Base-by-base conservation (phyloP, 2,329 filamentous ascomycete species). In the Ophiosphaerella herpotricha region DNA sequence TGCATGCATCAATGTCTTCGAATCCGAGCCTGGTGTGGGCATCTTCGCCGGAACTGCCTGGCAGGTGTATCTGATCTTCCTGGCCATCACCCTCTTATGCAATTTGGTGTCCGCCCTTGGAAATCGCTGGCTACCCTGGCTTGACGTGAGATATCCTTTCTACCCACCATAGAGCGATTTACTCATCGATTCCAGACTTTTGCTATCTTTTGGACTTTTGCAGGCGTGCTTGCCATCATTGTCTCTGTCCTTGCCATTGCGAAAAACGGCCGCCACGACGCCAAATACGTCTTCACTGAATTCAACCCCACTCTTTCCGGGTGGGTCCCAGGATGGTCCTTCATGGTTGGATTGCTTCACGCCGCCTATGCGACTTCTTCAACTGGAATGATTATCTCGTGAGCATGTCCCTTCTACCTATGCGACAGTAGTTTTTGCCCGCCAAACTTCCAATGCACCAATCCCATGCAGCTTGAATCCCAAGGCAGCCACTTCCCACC, bases 301-400 rank as follows among this genome's bases (percentile, higher is more conserved):
- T 89, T 91, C 63, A 85, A 88, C 66, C 77, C 80, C 23, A 68
- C 67, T 46, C 81, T 80, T 52, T 89, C 87, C 4, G 87, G 87
- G 50, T 91, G 88, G 87, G 75, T 79, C 4, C 76, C 80, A 36
- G 87, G 87, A 63, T 90, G 87, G 87, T 86, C 86, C 4, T 90
- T 89, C 75, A 85, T 82, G 67, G 84, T 90, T 51, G 87, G 87
- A 66, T 79, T 90, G 24, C 77, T 90, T 16, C 87, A 89, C 62
- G 87, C 85, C 42, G 87, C 84, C 54, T 90, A 90, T 64, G 86
- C 85, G 39, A 89, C 87, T 12, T 90, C 87, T 4, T 88, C 86
- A 13, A 90, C 87, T 0, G 88, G 88, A 73, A 91, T 91, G 88
- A 87, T 91, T 51, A 87, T 90, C 68, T 88, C 85, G 84, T 87